Base-by-base conservation (phyloP, 768 basidiomycete species). In the Suillus variegatus region DNA sequence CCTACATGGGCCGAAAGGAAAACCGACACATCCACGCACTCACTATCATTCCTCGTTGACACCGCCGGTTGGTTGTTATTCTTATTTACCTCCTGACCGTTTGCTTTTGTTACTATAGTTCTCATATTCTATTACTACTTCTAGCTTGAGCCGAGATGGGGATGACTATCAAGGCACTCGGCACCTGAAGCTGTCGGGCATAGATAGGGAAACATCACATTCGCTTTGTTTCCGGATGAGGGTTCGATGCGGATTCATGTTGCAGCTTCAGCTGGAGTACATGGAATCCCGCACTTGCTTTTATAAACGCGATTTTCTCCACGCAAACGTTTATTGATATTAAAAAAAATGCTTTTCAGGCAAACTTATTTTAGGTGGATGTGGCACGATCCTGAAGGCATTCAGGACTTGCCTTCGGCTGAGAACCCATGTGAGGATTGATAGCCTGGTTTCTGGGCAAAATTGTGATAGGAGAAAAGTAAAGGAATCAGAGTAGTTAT, bases 381-480 rank as follows among this genome's bases (percentile, higher is more conserved):
- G 25, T 6, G 25, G 57, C 25, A 43, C 14, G 0, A 41, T 32
- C 13, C 41, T 43, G 5, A 60, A 10, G 57, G 5, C 16, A 18
- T 7, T 6, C 40, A 28, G 4, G 22, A 25, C 40, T 28, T 22
- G 22, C 32, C 3, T 28, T 10, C 4, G 9, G 36, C 3, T 60
- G 22, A 36, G 20, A 36, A 20, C 20, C 20, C 18, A 6, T 32
- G 3, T 4, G 43, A 43, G 6, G 18, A 2, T 25, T 16, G 22
- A 25, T 8, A 56, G 13, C 38, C 38, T 22, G 4, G 25, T 25
- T 16, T 20, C 22, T 58, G 57, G 22, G 12, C 14, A n/a, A 60
- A 28, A 60, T 28, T 60, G 58, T 28, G 58, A 43, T 60, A 60
- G 18, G 58, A 60, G 28, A 36, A 40, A 58, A 22, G 40, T 60